Percentiles rank a stretch among this genome's conserved stretches.
phyloP scores from a whole-genome alignment of 805 yeast genomes.

The Pichia gijzeniarum region DNA sequence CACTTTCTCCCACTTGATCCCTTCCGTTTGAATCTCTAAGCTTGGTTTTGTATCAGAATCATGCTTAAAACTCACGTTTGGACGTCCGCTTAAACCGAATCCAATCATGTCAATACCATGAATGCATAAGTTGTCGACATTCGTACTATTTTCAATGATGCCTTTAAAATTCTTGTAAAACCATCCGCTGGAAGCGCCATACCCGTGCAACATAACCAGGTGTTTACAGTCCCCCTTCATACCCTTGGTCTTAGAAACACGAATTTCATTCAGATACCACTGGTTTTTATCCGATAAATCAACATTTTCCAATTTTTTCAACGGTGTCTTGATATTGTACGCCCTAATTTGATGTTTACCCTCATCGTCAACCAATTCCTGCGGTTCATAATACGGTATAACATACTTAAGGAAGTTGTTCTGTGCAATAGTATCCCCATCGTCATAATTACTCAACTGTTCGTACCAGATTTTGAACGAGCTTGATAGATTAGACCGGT shows the following conservation, averaged over 20 bases:
- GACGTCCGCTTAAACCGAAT: slow-evolving; percentile 49
- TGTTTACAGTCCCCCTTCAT: slow-evolving; percentile 20
- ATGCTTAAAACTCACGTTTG: slow-evolving; percentile 24
- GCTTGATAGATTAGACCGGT: neutral
- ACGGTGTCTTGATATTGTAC: slow-evolving; percentile 14
- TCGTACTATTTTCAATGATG: slow-evolving; percentile 29
- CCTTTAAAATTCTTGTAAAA: slow-evolving; percentile 48
- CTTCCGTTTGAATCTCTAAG: slow-evolving; percentile 22
- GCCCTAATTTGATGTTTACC: slow-evolving; percentile 14
- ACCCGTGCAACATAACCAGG: slow-evolving; percentile 50
- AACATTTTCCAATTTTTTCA: slow-evolving; percentile 7
- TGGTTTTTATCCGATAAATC: slow-evolving; percentile 10
- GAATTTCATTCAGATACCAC: slow-evolving; percentile 24
- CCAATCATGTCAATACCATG: slow-evolving; percentile 47
- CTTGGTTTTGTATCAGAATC: slow-evolving; percentile 22
- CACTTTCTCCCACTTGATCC: slow-evolving; percentile 13
- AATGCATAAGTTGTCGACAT: slow-evolving; percentile 17
- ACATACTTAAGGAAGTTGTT: slow-evolving; percentile 19
- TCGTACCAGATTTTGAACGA: slow-evolving; percentile 24
- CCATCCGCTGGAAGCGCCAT: slow-evolving; percentile 51
- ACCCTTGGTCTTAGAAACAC: slow-evolving; percentile 19
- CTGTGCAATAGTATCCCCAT: slow-evolving; percentile 21
- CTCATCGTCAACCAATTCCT: slow-evolving; percentile 8
- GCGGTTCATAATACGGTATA: slow-evolving; percentile 24
- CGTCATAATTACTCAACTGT: slow-evolving; percentile 13